Evolutionary conservation across 139 green algal genomes (phyloP), one percentile per base, ranked within the genome.

Genomic region (Chlamydomonas schloesseri): DNA sequence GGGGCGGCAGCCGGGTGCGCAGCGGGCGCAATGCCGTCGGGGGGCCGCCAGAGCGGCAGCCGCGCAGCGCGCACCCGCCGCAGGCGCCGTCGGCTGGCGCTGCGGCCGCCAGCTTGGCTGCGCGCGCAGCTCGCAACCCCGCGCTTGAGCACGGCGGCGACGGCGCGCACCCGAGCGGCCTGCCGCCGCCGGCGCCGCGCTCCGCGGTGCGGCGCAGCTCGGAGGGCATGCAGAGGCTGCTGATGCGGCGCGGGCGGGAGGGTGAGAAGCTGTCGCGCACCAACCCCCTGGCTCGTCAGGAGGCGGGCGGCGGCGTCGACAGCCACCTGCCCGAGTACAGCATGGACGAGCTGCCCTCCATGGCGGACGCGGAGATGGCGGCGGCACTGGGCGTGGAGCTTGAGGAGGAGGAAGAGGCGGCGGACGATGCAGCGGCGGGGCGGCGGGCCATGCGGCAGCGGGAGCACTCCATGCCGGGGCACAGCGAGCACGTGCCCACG

Each of bases 401-500:
- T 3, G 18, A 60, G 20, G 55, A 60, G 18, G 55, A 24, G 55
- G 18, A 60, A 11, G 55, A 60, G 55, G 55, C 14, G 55, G 55
- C 11, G 67, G 17, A 72, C 31, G 0, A 31, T 18, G 31, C 50
- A 50, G 29, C 29, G 26, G 64, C 21, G 64, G 2, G 64, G 21
- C 64, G 64, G 28, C 64, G 26, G 21, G n/a, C n/a, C n/a, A 36
- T 70, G 21, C 55, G 53, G 31, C 46, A 33, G 4, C 55, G 53
- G n/a, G 74, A 81, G 74, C n/a, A 33, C 9, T 81, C 74, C 28
- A 31, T 81, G 53, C 74, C 74, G 31, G 74, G 74, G 26, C 17
- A 81, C 55, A 18, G 53, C 5, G 55, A 71, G 55, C 33, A 71
- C 46, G 70, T 81, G 23, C 26, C 74, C 17, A 55, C 74, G 26